phyloP scores from a whole-genome alignment of 2,329 filamentous ascomycete species.

The Blastomyces percursus region DNA sequence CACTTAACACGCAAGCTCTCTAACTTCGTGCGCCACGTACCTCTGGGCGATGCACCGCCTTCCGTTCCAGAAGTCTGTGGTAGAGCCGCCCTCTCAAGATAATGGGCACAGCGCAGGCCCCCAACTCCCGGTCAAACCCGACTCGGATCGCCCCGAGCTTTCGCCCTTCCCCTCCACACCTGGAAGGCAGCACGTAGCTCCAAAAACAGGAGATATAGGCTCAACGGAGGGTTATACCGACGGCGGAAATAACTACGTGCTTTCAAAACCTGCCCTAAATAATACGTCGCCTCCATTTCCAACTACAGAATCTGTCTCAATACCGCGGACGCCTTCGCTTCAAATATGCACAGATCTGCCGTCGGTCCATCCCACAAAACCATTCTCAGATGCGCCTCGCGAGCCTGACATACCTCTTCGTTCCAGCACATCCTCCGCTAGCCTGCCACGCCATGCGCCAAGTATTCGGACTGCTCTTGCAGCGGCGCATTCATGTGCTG shows the following conservation, averaged over 20 bases:
- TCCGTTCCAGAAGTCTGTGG: background rate
- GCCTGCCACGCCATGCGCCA: conserved; percentile 34
- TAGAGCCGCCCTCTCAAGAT: background rate
- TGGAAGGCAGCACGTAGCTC: background rate
- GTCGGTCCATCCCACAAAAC: background rate
- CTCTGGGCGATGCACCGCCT: conserved; percentile 1
- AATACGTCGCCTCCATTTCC: background rate
- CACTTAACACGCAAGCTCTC: background rate
- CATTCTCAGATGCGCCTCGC: background rate
- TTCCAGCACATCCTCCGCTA: conserved; percentile 33
- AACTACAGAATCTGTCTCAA: background rate
- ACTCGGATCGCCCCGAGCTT: background rate
- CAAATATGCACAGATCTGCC: conserved; percentile 11
- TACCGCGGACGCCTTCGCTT: conserved; percentile 10
- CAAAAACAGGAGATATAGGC: background rate
- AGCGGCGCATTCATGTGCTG: conserved; percentile 30
- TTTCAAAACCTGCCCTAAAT: background rate
- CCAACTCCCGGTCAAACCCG: background rate
- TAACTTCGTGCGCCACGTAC: background rate
- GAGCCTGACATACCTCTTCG: conserved; percentile 28
- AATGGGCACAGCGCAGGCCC: background rate
- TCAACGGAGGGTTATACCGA: background rate
- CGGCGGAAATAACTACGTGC: background rate
- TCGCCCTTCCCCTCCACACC: background rate
- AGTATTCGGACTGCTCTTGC: conserved; percentile 34